Percentiles rank a stretch among this genome's conserved stretches.
These are phyloP conservation scores for Diaporthe vaccinii DNA, from an alignment of 2,329 filamentous ascomycete genomes.

Conservation along the genomic window DNA sequence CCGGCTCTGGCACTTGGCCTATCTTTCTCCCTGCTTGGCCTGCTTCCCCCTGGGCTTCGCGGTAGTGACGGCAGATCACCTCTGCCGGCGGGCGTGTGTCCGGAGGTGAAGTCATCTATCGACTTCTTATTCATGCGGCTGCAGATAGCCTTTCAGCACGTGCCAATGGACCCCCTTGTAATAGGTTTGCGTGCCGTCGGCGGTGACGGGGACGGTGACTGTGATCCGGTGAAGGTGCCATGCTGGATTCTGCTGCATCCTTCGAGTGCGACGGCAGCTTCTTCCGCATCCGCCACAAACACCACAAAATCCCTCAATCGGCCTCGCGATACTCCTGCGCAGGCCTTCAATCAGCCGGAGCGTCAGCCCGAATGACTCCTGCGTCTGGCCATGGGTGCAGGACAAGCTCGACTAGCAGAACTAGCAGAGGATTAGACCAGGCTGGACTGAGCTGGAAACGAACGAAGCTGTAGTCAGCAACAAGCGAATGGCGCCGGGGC, in stretches of 20 bases:
- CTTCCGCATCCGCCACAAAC: neutral
- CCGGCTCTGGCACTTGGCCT: neutral
- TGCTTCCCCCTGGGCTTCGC: neutral
- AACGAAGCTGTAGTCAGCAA: constrained; percentile 25
- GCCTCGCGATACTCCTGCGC: constrained; percentile 5
- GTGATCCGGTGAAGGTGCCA: neutral
- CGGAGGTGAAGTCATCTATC: constrained; percentile 18
- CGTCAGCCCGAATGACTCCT: neutral
- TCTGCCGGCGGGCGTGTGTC: neutral
- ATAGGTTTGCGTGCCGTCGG: constrained; percentile 12
- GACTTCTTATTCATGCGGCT: neutral
- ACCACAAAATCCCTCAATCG: neutral
- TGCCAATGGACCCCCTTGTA: neutral
- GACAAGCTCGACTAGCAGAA: neutral
- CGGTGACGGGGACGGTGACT: neutral
- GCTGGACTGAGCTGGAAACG: neutral
- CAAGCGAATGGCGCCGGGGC: neutral
- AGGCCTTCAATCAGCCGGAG: neutral
- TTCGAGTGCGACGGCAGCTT: neutral
- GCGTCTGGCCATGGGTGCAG: neutral
- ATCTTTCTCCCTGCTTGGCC: neutral
- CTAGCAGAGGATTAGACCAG: neutral
- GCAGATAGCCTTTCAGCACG: constrained; percentile 24
- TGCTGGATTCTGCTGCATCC: constrained; percentile 5
- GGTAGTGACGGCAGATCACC: constrained; percentile 3